Base-by-base conservation (phyloP, 805 yeast genomes). In the Saturnispora kantuleensis region DNA sequence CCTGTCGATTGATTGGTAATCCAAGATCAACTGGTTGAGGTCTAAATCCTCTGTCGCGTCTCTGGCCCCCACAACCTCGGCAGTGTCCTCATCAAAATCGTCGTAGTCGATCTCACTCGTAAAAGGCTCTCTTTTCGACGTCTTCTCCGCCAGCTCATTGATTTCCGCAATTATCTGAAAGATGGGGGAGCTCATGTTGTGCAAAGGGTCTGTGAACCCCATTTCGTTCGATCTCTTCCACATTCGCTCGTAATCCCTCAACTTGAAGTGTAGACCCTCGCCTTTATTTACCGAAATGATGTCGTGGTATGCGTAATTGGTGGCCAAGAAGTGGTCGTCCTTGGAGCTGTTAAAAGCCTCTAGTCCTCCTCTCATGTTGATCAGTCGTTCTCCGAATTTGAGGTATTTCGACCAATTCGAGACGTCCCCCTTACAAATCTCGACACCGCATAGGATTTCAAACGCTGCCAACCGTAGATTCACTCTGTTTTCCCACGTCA, bases 261-360 rank as follows among this genome's bases (percentile, higher is more conserved):
- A 64, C 0, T 81, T 72, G 57, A 85, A 83, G 52, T 81, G 79
- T 1, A 86, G 73, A 1, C 81, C 81, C 37, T 84, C 63, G 34
- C 77, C 75, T 1, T 74, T 69, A 1, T 82, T 73, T 39, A 80
- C 73, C 1, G 89, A 76, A 50, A 82, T 67, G 30, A 85, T 71
- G 57, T 84, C 94, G 58, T 84, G 93, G 57, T 84, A 85, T 1
- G 87, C 86, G 62, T 81, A 85, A 60, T 80, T 84, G 8, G 86
- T 76, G 16, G 82, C 75, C 42, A 84, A 66, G 82, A 89, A 84
- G 49, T 80, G 77, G 50, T 79, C 76, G 50, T 77, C 80, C 50
- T 74, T 74, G 54, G 73, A 71, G 29, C 64, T 67, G 52, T 71
- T 72, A 59, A 78, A 70, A 35, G 60, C 63, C 36, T 61, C 57